phyloP scores from a whole-genome alignment of 2,329 filamentous ascomycete genomes.

The Cladosporium cucumerinum region DNA sequence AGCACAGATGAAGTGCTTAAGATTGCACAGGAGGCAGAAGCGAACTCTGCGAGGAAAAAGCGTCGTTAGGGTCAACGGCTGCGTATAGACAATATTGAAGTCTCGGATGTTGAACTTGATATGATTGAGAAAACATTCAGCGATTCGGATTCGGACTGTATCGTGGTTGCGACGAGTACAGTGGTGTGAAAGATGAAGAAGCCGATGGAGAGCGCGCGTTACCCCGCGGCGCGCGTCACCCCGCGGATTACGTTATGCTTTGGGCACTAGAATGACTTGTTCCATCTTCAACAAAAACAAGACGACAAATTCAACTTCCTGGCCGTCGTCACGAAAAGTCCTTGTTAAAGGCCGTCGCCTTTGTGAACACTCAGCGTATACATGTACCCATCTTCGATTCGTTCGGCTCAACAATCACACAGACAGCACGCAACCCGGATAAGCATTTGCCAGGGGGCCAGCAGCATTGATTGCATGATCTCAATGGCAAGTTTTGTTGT shows the following conservation, averaged over 20 bases:
- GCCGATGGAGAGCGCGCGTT: background rate
- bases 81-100: background rate
- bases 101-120: background rate
- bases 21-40: background rate
- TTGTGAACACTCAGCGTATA: background rate
- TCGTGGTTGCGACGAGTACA: background rate
- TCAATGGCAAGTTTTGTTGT: background rate
- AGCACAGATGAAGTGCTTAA: background rate
- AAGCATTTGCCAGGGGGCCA: background rate
- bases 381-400: background rate
- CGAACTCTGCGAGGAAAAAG: no score
- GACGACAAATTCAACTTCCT: background rate
- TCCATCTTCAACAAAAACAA: background rate
- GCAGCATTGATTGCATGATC: background rate
- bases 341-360: accelerated
- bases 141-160: background rate
- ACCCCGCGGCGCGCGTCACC: no score
- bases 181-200: background rate
- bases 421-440: background rate
- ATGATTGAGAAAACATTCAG: background rate
- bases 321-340: background rate
- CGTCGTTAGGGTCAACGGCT: no score
- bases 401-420: background rate
- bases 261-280: background rate
- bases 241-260: no score